phyloP scores from a whole-genome alignment of 148 eudicot species.

The Cornus kousa region DNA sequence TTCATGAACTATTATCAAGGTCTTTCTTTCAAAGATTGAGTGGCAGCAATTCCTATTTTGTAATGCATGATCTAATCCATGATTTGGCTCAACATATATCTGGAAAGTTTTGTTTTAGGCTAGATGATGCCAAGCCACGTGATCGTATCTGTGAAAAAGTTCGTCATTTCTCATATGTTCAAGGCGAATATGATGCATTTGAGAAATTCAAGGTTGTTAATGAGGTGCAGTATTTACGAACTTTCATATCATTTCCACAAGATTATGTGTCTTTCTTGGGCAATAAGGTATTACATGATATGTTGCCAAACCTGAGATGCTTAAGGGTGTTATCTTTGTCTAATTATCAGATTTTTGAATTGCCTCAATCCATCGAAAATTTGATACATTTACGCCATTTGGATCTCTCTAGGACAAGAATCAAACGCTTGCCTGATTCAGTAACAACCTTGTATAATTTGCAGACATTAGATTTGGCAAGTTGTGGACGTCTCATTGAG shows the following conservation, averaged over 20 bases:
- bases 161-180: constrained; percentile 13
- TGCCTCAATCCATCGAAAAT: neutral
- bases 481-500: neutral
- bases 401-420: neutral
- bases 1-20: too few species aligned
- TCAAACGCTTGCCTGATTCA: neutral
- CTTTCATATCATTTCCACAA: constrained; percentile 8
- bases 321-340: neutral
- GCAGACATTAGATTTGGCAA: neutral
- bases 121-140: neutral
- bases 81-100: constrained; percentile 14
- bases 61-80: constrained; percentile 23
- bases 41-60: neutral
- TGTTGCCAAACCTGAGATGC: neutral
- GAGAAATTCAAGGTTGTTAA: neutral
- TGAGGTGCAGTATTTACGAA: neutral
- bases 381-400: neutral
- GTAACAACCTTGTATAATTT: constrained; percentile 1
- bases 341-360: neutral
- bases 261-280: neutral
- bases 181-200: neutral
- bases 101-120: neutral
- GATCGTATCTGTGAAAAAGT: neutral
- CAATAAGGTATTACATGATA: neutral
- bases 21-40: too few species aligned